Conservation (phyloP, 2,329 filamentous ascomycete genomes). For the Bipolaris cookei region DNA sequence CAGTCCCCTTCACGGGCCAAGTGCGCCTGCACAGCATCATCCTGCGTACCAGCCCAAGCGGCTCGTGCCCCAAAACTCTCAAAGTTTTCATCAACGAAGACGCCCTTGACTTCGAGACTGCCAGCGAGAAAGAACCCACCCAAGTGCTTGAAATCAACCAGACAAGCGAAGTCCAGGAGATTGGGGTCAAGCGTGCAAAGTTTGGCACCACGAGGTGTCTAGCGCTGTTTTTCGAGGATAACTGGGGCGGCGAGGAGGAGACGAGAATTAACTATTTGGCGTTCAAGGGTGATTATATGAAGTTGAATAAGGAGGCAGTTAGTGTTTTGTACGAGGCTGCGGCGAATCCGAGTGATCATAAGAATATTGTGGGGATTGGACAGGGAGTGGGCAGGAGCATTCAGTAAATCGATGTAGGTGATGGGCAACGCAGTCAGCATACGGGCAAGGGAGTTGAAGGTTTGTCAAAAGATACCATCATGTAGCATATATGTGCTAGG, state of each 20-base stretch:
- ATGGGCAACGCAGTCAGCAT: not conserved
- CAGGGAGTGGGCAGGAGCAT: conserved; percentile 47
- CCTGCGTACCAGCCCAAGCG: conserved; percentile 75
- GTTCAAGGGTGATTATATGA: conserved; percentile 95
- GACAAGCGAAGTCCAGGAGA: conserved; percentile 82
- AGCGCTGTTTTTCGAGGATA: conserved; percentile 88
- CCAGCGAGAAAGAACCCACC: conserved; percentile 71
- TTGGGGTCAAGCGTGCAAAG: conserved; percentile 83
- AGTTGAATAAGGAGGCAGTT: conserved; percentile 78
- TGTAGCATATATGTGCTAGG: not conserved
- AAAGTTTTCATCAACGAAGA: conserved; percentile 89
- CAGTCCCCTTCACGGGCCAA: conserved; percentile 90
- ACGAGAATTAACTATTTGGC: conserved; percentile 82
- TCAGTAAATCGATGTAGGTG: conserved; percentile 25
- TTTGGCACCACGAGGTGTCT: conserved; percentile 87
- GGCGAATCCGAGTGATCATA: conserved; percentile 88
- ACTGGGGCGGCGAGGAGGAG: conserved; percentile 84
- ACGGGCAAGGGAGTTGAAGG: not conserved
- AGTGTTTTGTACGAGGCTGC: conserved; percentile 94
- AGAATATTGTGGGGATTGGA: conserved; percentile 52
- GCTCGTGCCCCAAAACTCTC: conserved; percentile 78
- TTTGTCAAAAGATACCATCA: not conserved
- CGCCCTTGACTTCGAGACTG: conserved; percentile 77
- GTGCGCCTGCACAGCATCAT: conserved; percentile 91
- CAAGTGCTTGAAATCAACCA: conserved; percentile 80